These are phyloP conservation scores for Mesembryanthemum crystallinum DNA, from an alignment of 148 eudicot genomes.

Conservation along the genomic window DNA sequence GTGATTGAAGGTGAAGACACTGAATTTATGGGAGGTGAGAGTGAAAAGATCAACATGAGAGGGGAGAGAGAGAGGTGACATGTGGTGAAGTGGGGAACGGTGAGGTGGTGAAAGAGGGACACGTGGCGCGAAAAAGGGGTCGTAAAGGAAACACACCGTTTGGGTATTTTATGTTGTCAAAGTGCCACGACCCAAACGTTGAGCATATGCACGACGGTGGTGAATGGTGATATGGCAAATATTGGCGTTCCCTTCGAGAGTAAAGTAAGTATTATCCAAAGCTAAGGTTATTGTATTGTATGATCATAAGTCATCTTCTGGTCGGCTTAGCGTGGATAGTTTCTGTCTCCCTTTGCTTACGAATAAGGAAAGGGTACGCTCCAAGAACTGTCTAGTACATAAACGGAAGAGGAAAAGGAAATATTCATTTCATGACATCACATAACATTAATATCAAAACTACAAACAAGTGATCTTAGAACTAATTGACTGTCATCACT, in stretches of 20 bases:
- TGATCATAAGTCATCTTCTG: too few relatives aligned
- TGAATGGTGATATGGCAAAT: neutral
- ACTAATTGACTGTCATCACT: too few relatives aligned
- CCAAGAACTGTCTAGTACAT: too few relatives aligned
- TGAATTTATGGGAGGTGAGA: slow-evolving; percentile 9
- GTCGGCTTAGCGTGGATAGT: too few relatives aligned
- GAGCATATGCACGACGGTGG: neutral
- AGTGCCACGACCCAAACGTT: neutral
- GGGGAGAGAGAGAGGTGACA: slow-evolving; percentile 7
- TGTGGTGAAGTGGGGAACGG: slow-evolving; percentile 22
- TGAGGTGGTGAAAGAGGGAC: slow-evolving; percentile 21
- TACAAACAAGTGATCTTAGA: too few relatives aligned
- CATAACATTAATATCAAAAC: too few relatives aligned
- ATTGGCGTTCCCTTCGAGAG: neutral
- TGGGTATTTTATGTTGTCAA: neutral
- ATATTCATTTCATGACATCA: too few relatives aligned
- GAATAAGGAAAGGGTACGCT: too few relatives aligned
- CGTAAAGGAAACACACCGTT: neutral
- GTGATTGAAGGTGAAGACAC: neutral
- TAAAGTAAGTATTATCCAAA: too few relatives aligned
- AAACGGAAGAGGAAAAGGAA: too few relatives aligned
- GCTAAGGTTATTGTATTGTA: too few relatives aligned
- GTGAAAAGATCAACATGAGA: slow-evolving; percentile 13
- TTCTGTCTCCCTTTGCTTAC: too few relatives aligned
- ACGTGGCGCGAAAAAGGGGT: slow-evolving; percentile 12